Evolutionary conservation across 2,329 filamentous ascomycete genomes (phyloP).

Genomic region (Trichoderma atrobrunneum): DNA sequence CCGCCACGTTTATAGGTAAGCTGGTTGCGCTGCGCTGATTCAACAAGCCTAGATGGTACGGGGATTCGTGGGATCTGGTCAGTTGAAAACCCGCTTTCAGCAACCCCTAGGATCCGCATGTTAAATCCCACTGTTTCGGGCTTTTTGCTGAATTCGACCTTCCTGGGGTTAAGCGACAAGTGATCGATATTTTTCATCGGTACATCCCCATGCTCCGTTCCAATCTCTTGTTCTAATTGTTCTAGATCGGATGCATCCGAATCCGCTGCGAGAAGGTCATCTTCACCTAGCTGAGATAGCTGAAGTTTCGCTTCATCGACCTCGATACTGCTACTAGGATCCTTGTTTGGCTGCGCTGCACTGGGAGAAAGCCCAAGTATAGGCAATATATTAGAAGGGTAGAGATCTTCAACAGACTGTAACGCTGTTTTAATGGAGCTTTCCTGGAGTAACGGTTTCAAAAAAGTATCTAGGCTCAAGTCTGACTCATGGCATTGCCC

Average conservation of each 20-base stretch:
- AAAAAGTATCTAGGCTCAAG: slow-evolving; percentile 64
- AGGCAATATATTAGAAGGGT: slow-evolving; percentile 61
- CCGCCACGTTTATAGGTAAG: neutral
- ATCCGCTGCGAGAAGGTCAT: neutral
- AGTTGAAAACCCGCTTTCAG: neutral
- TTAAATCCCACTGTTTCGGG: neutral
- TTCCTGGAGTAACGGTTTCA: slow-evolving; percentile 52
- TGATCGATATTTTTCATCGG: neutral
- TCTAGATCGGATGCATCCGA: neutral
- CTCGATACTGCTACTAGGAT: slow-evolving; percentile 48
- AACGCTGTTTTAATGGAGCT: slow-evolving; percentile 69
- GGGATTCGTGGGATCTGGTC: neutral
- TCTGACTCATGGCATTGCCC: slow-evolving; percentile 38
- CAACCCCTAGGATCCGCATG: neutral
- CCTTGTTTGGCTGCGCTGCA: slow-evolving; percentile 36
- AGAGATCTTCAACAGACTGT: slow-evolving; percentile 85
- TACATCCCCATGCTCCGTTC: neutral
- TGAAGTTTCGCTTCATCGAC: slow-evolving; percentile 63
- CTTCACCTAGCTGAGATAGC: slow-evolving; percentile 51
- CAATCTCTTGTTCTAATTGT: neutral
- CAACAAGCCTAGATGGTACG: neutral
- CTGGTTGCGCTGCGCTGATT: neutral
- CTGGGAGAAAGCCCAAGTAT: slow-evolving; percentile 44
- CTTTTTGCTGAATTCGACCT: neutral
- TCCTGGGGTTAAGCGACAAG: neutral